These are phyloP conservation scores for Auxenochlorella pyrenoidosa DNA, from an alignment of 139 green algal species.

Conservation along the genomic window DNA sequence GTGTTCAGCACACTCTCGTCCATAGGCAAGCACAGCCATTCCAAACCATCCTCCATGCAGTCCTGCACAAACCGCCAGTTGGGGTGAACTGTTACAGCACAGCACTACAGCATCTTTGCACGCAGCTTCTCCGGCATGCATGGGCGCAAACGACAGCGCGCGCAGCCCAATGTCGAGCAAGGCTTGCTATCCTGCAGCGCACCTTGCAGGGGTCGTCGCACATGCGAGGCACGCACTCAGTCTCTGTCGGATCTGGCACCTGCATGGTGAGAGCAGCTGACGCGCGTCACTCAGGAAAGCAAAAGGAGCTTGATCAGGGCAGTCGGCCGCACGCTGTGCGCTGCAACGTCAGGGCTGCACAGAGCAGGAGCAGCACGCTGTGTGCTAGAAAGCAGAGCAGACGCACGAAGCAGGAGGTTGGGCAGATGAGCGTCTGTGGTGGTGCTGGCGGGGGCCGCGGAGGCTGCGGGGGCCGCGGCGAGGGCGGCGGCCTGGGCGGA, in stretches of 20 bases:
- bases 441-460: not conserved
- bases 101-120: not conserved
- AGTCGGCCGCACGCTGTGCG: not conserved
- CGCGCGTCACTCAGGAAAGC: too few relatives aligned
- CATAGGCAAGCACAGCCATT: conserved; percentile 16
- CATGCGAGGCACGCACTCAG: conserved; percentile 20
- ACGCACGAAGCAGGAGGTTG: not conserved
- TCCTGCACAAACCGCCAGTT: not conserved
- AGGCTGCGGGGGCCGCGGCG: not conserved
- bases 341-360: not conserved
- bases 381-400: not conserved
- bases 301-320: not conserved
- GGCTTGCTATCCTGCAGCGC: not conserved
- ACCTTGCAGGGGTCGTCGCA: conserved; percentile 16
- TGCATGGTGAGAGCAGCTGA: not conserved
- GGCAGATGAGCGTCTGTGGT: not conserved
- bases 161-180: not conserved
- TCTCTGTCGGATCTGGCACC: conserved; percentile 1
- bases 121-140: not conserved
- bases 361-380: not conserved
- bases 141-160: not conserved
- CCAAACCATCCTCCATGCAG: conserved; percentile 24
- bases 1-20: not conserved
- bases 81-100: too few relatives aligned
- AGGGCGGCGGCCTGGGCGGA: not conserved